Base-by-base conservation (phyloP, 805 yeast genomes). In the Kazachstania viticola region DNA sequence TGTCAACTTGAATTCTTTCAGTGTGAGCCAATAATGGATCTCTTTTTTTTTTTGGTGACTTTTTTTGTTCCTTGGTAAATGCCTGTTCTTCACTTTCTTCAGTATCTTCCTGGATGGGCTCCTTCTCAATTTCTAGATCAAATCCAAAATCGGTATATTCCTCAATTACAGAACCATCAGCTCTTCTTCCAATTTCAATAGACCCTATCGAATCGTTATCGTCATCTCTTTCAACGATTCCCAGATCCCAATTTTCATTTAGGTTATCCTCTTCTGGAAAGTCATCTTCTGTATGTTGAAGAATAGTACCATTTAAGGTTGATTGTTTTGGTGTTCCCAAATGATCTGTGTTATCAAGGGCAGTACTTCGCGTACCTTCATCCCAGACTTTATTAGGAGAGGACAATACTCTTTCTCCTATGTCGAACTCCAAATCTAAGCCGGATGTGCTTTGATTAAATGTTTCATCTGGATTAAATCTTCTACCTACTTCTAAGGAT, bases 141-240 rank as follows among this genome's bases (percentile, higher is more conserved):
- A 76, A 60, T 17, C 69, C 76, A 34, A 73, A 56, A 34, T 71
- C 78, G 21, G 62, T 46, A 13, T 44, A 44, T 25, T 52, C 53
- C 8, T 46, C 47, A 4, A 40, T 25, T 14, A 35, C 36, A 6
- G 48, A 50, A 17, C 54, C 62, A 14, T 40, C 52, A 4, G 49
- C 55, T 31, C 68, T 66, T 53, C 91, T 69, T 8, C 79, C 82
- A 27, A 74, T 44, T 50, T 82, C 94, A 27, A 82, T 65, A 0
- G 87, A 77, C 21, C 61, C 64, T 44, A 77, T 79, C 27, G 64
- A 59, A 2, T 54, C 56, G 15, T 40, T 38, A 17, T 40, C 45
- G 14, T 34, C 34, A 21, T 37, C 31, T 32, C 38, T 25, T 27
- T 47, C 44, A 30, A 44, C 36, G 7, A 51, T 40, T 16, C 50